Evolutionary conservation across 805 yeast genomes (phyloP).

Genomic region (Yarrowia sp.): DNA sequence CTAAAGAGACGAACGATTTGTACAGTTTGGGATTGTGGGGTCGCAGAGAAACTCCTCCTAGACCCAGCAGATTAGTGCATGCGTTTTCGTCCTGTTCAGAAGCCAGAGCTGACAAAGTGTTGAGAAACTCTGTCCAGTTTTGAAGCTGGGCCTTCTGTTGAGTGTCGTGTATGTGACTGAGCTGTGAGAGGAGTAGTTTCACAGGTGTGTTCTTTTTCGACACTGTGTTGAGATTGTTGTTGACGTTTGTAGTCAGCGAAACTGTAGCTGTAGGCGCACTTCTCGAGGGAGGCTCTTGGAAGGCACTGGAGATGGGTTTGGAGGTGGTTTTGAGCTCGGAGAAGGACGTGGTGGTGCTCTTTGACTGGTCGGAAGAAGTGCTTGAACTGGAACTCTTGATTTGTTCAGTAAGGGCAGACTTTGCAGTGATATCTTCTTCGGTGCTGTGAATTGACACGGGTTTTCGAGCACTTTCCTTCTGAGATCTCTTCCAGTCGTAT

Average conservation of each 20-base stretch:
- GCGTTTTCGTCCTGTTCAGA: constrained; percentile 41
- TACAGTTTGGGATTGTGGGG: constrained; percentile 23
- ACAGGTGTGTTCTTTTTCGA: constrained; percentile 40
- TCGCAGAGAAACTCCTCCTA: constrained; percentile 48
- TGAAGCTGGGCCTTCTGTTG: constrained; percentile 52
- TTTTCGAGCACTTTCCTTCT: background rate
- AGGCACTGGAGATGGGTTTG: constrained; percentile 24
- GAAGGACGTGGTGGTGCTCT: background rate
- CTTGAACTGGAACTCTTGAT: constrained; percentile 4
- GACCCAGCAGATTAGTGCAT: constrained; percentile 50
- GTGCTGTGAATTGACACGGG: background rate
- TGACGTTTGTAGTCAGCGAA: constrained; percentile 3
- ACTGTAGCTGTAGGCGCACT: constrained; percentile 24
- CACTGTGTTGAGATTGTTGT: background rate
- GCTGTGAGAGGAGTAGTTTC: constrained; percentile 50
- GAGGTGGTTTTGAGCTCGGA: background rate
- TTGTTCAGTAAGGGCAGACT: background rate
- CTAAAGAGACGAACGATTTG: constrained; percentile 48
- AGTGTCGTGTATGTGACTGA: constrained; percentile 57
- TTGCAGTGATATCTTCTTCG: background rate
- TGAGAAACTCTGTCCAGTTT: constrained; percentile 58
- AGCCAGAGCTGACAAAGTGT: constrained; percentile 46
- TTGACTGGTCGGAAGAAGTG: background rate
- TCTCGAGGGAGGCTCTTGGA: constrained; percentile 11
- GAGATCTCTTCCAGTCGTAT: constrained; percentile 18